phyloP scores from a whole-genome alignment of 805 yeast genomes.

The Lachancea sp. region DNA sequence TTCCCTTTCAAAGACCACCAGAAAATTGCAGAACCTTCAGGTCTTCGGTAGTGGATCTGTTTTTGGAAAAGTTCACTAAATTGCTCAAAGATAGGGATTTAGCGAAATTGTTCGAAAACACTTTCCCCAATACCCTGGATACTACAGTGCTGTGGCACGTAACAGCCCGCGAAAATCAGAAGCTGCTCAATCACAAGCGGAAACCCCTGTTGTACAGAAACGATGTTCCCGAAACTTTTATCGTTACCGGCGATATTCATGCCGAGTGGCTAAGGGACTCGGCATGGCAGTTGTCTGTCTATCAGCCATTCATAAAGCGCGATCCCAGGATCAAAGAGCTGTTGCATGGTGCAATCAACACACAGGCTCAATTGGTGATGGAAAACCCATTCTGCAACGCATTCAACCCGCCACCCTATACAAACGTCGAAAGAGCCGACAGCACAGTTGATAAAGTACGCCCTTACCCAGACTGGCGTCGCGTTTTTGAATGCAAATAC shows the following conservation, averaged over 20 bases:
- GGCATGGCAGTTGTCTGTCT: slow-evolving; percentile 73
- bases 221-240: slow-evolving; percentile 52
- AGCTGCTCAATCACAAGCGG: slow-evolving; percentile 12
- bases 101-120: slow-evolving; percentile 69
- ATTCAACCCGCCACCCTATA: slow-evolving; percentile 69
- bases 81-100: slow-evolving; percentile 57
- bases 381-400: slow-evolving; percentile 83
- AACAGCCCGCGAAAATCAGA: slow-evolving; percentile 13
- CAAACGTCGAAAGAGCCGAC: slow-evolving; percentile 39
- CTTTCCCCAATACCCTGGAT: slow-evolving; percentile 82
- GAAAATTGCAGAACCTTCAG: slow-evolving; percentile 65
- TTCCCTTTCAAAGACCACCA: slow-evolving; percentile 75
- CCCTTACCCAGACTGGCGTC: slow-evolving; percentile 64
- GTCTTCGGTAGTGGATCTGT: slow-evolving; percentile 54
- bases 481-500: slow-evolving; percentile 84
- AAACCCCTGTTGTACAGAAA: slow-evolving; percentile 9
- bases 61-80: slow-evolving; percentile 45
- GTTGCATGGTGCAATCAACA: slow-evolving; percentile 71
- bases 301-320: slow-evolving; percentile 50
- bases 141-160: slow-evolving; percentile 76
- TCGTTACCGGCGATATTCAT: slow-evolving; percentile 88
- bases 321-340: slow-evolving; percentile 47
- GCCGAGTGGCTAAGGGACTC: slow-evolving; percentile 93
- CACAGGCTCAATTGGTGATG: slow-evolving; percentile 61
- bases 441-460: slow-evolving; percentile 56